Evolutionary conservation across 78 protist genomes (phyloP), one percentile per base, ranked within the genome.

Genomic region (Diacronema lutheri): DNA sequence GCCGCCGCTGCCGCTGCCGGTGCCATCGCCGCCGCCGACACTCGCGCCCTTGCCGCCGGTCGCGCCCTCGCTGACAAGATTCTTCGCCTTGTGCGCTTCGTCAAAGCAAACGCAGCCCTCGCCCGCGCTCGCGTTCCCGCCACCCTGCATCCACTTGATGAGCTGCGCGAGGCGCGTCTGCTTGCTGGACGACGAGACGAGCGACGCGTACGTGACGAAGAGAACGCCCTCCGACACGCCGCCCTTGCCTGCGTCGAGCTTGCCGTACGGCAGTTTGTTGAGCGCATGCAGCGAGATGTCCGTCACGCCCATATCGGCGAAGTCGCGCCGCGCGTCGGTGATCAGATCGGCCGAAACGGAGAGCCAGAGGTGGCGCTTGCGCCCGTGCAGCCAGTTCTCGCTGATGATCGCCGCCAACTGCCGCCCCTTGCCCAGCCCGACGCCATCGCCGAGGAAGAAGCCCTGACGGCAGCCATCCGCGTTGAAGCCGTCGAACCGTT

Each of bases 21-120:
- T n/a, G n/a, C n/a, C n/a, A n/a, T n/a, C n/a, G n/a, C n/a, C n/a
- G n/a, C n/a, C n/a, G n/a, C n/a, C n/a, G n/a, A n/a, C n/a, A n/a
- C n/a, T n/a, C n/a, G n/a, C n/a, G n/a, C n/a, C n/a, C n/a, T n/a
- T n/a, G n/a, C n/a, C n/a, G n/a, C 50, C 7, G 16, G 50, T 9
- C 50, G 50, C 7, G 16, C 7, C 57, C 25, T 65, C 85, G 5
- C 38, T 29, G 11, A 33, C 12, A n/a, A 83, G 62, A 57, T 83
- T 83, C 37, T 83, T 83, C 40, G 87, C 87, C 41, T 57, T 66
- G 80, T 83, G 87, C 31, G 57, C 20, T 81, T 83, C 87, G 80
- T 83, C 87, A 20, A 83, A 69, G 61, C 56, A 33, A 1, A 83
- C 14, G 37, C 62, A 58, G 55, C 87, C 87, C 14, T 83, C 81